phyloP scores from a whole-genome alignment of 148 eudicot species.

The Rhododendron griersonianum region DNA sequence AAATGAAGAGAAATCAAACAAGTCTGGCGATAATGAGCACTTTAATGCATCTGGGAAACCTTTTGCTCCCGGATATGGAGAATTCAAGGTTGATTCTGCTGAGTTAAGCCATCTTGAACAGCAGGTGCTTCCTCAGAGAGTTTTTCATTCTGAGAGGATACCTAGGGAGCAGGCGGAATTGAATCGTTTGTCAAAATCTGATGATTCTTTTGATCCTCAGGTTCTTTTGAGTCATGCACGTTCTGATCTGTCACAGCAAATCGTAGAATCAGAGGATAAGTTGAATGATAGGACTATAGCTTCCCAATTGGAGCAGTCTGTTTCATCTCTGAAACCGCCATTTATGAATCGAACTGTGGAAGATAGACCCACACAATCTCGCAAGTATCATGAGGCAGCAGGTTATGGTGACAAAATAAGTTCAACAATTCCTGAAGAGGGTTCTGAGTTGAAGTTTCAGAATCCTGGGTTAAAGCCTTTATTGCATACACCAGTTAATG shows the following conservation, averaged over 20 bases:
- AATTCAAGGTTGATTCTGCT: constrained; percentile 33
- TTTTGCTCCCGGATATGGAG: constrained; percentile 26
- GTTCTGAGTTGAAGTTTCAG: constrained; percentile 6
- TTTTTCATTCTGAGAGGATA: constrained; percentile 41
- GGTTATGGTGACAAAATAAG: constrained; percentile 5
- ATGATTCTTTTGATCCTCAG: constrained; percentile 55
- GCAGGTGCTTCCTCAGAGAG: constrained; percentile 37
- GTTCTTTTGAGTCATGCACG: constrained; percentile 42
- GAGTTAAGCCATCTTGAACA: constrained; percentile 29
- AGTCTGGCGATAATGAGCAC: constrained; percentile 20
- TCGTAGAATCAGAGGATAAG: constrained; percentile 23
- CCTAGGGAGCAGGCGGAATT: constrained; percentile 57
- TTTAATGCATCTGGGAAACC: constrained; percentile 24
- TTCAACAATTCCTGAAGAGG: not conserved
- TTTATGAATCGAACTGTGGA: constrained; percentile 19
- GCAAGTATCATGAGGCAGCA: constrained; percentile 6
- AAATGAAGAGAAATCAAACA: constrained; percentile 25
- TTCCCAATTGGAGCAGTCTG: constrained; percentile 14
- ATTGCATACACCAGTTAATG: constrained; percentile 10
- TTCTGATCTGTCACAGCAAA: constrained; percentile 27
- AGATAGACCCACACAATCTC: constrained; percentile 5
- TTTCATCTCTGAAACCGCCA: constrained; percentile 14
- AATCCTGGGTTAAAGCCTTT: constrained; percentile 16
- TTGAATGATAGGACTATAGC: constrained; percentile 17
- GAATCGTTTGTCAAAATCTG: constrained; percentile 52